These are phyloP conservation scores for Carex kokanica DNA, from an alignment of 176 grass and related monocot genomes.

Conservation along the genomic window DNA sequence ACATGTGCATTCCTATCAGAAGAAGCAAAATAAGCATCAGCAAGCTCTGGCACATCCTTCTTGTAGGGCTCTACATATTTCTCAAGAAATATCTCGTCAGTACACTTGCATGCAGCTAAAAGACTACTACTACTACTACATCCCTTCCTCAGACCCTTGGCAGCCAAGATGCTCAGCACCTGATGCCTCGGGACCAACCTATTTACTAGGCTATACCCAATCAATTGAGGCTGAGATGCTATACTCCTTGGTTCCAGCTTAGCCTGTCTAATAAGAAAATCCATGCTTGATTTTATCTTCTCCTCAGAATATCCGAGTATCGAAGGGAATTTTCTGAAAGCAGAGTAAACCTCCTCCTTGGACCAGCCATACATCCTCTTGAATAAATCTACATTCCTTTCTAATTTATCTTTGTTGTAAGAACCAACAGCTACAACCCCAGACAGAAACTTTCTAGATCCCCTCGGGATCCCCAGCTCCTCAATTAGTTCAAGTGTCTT, in stretches of 20 bases:
- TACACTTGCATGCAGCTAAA: neutral
- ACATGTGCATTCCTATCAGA: neutral
- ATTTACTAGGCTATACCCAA: too few species aligned
- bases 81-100: slow-evolving; percentile 3
- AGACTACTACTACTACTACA: neutral
- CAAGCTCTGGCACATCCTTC: slow-evolving; percentile 2
- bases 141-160: neutral
- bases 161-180: neutral
- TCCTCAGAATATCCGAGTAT: too few species aligned
- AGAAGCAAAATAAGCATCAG: neutral
- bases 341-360: too few species aligned
- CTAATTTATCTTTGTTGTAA: neutral
- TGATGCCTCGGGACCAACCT: too few species aligned
- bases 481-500: neutral
- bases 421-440: neutral
- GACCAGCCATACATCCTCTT: neutral
- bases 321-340: too few species aligned
- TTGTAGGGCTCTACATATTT: neutral
- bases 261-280: too few species aligned
- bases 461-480: neutral
- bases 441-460: neutral
- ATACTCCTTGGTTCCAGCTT: too few species aligned
- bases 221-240: too few species aligned
- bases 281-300: too few species aligned
- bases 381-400: neutral